These are phyloP conservation scores for Trametes cingulata DNA, from an alignment of 768 basidiomycete species.

Conservation along the genomic window DNA sequence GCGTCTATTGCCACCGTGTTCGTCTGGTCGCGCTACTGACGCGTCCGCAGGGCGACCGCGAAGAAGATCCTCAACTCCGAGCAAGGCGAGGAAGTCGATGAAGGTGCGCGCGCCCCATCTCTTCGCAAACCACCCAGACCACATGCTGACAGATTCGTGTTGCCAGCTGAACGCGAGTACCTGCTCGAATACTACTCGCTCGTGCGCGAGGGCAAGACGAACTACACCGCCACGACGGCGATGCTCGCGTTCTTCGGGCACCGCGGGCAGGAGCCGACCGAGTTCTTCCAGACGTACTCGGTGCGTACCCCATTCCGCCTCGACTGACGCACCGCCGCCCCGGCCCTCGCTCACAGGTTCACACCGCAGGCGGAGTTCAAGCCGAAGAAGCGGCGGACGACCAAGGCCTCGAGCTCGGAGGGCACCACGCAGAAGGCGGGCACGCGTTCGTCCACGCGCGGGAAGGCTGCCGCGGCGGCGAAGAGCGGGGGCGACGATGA, in stretches of 20 bases:
- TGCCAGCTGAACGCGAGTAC: conserved; percentile 33
- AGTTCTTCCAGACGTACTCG: conserved; percentile 26
- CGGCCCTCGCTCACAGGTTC: not conserved
- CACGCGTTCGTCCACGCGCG: not conserved
- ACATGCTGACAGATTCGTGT: not conserved
- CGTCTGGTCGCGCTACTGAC: not conserved
- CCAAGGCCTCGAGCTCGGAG: not conserved
- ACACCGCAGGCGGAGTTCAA: conserved; percentile 22
- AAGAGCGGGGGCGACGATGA: conserved; percentile 1
- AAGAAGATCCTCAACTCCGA: conserved; percentile 25
- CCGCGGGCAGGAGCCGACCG: conserved; percentile 19
- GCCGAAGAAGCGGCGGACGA: conserved; percentile 22
- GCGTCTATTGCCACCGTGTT: not conserved
- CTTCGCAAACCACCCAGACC: not conserved
- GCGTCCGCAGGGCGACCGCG: conserved; percentile 12
- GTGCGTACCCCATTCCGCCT: not conserved
- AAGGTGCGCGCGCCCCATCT: conserved; percentile 10
- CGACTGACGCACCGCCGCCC: not conserved
- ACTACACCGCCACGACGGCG: conserved; percentile 27
- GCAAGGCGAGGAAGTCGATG: conserved; percentile 25
- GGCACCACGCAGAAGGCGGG: not conserved
- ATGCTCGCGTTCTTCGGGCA: conserved; percentile 28
- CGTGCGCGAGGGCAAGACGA: conserved; percentile 36
- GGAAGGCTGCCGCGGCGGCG: not conserved
- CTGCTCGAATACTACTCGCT: conserved; percentile 35